phyloP scores from a whole-genome alignment of 225 moss, liverwort and hornwort species.

The Marchantia polymorpha region DNA sequence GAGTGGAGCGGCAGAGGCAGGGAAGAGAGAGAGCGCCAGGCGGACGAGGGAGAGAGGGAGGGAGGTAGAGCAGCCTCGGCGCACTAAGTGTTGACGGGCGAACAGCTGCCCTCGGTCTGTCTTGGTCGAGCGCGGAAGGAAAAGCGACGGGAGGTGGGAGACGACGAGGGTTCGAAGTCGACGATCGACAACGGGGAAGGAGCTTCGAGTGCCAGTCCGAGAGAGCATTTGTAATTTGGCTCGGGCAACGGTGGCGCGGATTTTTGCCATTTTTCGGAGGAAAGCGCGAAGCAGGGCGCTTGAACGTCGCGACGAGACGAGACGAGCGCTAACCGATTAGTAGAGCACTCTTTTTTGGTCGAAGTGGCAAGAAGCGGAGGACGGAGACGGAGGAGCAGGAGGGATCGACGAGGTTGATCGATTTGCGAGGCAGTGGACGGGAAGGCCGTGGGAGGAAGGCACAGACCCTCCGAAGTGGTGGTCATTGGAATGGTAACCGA shows the following conservation, averaged over 20 bases:
- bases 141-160: neutral
- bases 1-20: too few relatives aligned
- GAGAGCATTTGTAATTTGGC: neutral
- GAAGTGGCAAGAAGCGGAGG: constrained; percentile 14
- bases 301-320: neutral
- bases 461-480: neutral
- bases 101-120: neutral
- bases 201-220: neutral
- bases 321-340: constrained; percentile 10
- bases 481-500: constrained; percentile 14
- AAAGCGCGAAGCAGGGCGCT: neutral
- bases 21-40: too few relatives aligned
- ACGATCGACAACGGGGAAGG: neutral
- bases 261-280: neutral
- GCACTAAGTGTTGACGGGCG: neutral
- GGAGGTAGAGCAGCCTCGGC: too few relatives aligned
- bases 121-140: neutral
- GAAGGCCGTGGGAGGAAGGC: neutral
- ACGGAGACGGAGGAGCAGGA: neutral
- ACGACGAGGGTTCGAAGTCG: neutral
- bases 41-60: too few relatives aligned
- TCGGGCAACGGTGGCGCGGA: neutral
- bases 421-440: constrained; percentile 1
- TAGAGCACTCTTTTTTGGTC: neutral
- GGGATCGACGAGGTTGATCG: neutral